Percentiles rank a stretch among this genome's conserved stretches.
These are phyloP conservation scores for Glonium stellatum DNA, from an alignment of 495 filamentous ascomycete species.

Conservation along the genomic window DNA sequence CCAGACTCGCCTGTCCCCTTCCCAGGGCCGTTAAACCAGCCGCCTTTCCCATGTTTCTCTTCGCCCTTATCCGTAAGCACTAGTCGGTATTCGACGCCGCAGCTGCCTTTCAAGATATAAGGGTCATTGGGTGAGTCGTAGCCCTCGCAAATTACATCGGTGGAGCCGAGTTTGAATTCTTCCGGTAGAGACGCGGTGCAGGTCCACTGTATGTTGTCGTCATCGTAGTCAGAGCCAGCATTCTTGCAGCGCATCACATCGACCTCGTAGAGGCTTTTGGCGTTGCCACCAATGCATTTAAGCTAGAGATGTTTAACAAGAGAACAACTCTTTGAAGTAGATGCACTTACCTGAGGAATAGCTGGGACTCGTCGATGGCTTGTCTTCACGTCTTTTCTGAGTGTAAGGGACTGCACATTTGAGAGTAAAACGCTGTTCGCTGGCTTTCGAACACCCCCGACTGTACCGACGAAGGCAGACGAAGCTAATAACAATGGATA, in stretches of 20 bases:
- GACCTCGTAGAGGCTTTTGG: slow-evolving; percentile 56
- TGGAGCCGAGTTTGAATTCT: slow-evolving; percentile 81
- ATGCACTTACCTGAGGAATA: slow-evolving; percentile 54
- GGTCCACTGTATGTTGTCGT: slow-evolving; percentile 67
- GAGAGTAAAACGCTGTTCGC: slow-evolving; percentile 67
- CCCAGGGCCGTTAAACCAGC: slow-evolving; percentile 18
- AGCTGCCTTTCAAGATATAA: slow-evolving; percentile 81
- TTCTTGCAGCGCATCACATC: slow-evolving; percentile 87
- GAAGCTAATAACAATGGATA: slow-evolving; percentile 32
- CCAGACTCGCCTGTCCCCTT: slow-evolving; percentile 10
- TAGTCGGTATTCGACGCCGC: slow-evolving; percentile 87
- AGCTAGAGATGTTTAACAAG: slow-evolving; percentile 42
- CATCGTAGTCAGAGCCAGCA: slow-evolving; percentile 48
- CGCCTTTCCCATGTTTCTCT: slow-evolving; percentile 46
- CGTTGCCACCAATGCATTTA: slow-evolving; percentile 66
- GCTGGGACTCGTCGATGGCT: slow-evolving; percentile 68
- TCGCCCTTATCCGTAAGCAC: slow-evolving; percentile 76
- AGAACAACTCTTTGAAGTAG: background rate
- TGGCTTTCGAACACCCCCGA: slow-evolving; percentile 37
- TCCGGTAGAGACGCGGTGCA: slow-evolving; percentile 72
- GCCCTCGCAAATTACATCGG: slow-evolving; percentile 91
- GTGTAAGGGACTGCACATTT: slow-evolving; percentile 68
- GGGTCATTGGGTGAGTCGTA: slow-evolving; percentile 68
- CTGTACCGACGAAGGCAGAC: slow-evolving; percentile 23
- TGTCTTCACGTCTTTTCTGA: slow-evolving; percentile 57